Base-by-base conservation (phyloP, 495 filamentous ascomycete species). In the Aspergillus steynii region DNA sequence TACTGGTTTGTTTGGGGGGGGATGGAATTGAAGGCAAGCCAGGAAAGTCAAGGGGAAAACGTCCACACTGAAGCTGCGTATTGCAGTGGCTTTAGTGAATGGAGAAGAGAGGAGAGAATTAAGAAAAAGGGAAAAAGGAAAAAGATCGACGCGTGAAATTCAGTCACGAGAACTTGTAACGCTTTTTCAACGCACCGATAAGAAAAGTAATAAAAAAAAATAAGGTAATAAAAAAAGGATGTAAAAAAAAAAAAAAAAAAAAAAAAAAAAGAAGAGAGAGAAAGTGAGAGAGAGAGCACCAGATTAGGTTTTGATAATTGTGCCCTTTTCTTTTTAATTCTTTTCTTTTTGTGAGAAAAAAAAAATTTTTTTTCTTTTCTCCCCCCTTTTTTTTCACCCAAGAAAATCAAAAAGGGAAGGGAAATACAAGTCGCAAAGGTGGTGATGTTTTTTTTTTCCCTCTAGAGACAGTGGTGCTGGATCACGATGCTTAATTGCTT, bases 401-500 rank as follows among this genome's bases (percentile, higher is more conserved):
- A 60, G 53, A 61, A 55, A 59, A 52, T 56, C 29, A 42, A 37
- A 65, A 65, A 58, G 59, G 53, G 61, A 47, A 61, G 59, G 55
- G 53, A 65, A 52, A 65, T 60, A 65, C 52, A 37, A 56, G 56
- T 55, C 20, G 20, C 56, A 51, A 32, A 46, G 62, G 55, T 56
- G 64, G 56, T 61, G 61, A 74, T 60, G 59, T 58, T 56, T 59
- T 56, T 55, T 56, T 57, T 55, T 31, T 65, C 61, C 8, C 27
- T 29, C 64, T 62, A 58, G 66, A 61, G 66, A 63, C 25, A 59
- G 74, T 65, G 71, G 61, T 73, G 70, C 66, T 73, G 77, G 71
- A 74, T 71, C 71, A 71, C 69, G 73, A 77, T 78, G 75, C 75
- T 80, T 79, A 79, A 78, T 78, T 65, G 69, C 66, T 67, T 78